phyloP scores from a whole-genome alignment of 1,139 yeast genomes.

The Yamadazyma trypodendri region DNA sequence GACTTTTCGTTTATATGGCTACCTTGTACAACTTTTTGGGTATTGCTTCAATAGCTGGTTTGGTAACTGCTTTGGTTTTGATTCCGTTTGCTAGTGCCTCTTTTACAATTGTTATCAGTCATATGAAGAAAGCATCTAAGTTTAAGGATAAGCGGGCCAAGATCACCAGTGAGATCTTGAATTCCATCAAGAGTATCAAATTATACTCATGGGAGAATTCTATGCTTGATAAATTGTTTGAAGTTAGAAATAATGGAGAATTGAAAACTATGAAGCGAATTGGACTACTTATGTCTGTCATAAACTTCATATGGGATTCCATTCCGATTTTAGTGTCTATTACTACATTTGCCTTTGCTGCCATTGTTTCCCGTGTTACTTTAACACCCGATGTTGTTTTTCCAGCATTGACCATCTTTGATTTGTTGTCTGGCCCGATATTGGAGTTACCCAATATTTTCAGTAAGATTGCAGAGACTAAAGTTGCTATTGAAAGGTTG shows the following conservation, averaged over 20 bases:
- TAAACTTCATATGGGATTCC: conserved; percentile 36
- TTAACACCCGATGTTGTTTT: conserved; percentile 39
- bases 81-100: conserved; percentile 35
- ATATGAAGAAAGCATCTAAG: conserved; percentile 26
- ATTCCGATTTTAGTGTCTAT: conserved; percentile 39
- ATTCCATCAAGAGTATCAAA: conserved; percentile 39
- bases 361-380: conserved; percentile 21
- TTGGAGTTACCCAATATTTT: conserved; percentile 32
- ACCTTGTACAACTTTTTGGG: conserved; percentile 33
- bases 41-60: conserved; percentile 36
- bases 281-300: conserved; percentile 31
- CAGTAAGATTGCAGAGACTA: conserved; percentile 29
- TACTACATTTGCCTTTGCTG: conserved; percentile 29
- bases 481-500: conserved; percentile 35
- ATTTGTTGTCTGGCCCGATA: conserved; percentile 35
- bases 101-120: conserved; percentile 26
- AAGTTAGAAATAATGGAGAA: conserved; percentile 38
- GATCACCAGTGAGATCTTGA: conserved; percentile 39
- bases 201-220: conserved; percentile 44
- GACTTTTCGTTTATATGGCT: conserved; percentile 26
- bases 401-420: conserved; percentile 41
- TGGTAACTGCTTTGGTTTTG: conserved; percentile 29
- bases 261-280: conserved; percentile 26
- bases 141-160: conserved; percentile 38
- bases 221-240: conserved; percentile 33